Base-by-base conservation (phyloP, 2,329 filamentous ascomycete genomes). In the Alternaria sp. region DNA sequence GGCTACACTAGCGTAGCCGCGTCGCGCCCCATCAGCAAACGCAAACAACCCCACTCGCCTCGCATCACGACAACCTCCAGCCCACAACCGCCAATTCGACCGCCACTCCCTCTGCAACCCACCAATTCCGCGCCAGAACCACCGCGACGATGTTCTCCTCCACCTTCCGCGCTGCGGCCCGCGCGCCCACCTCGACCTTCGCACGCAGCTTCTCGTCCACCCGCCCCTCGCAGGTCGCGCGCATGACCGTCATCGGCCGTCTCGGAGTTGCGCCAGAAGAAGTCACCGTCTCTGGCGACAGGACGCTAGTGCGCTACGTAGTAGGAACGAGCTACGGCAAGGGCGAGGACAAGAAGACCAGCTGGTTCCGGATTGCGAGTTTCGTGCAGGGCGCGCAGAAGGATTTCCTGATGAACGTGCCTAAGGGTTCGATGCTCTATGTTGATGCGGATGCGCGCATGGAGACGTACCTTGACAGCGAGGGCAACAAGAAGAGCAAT, bases 241-340 rank as follows among this genome's bases (percentile, higher is more conserved):
- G 90, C 81, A 91, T 99, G 84, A 91, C 89, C 75, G 85, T 99
- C 80, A 87, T 97, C 72, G 96, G 96, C 77, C 91, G 94, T 80
- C 89, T 99, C 55, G 93, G 88, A 65, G 87, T 89, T 73, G 87
- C 88, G 57, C 95, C 96, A 62, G 94, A 97, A 85, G 75, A 94
- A 70, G 85, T 87, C 41, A 92, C 92, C 51, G 87, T 87, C 74
- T 90, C 84, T 56, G 93, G 93, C 62, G 94, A 94, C 65, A 86
- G 86, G 67, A 92, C 96, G 68, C 75, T 97, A 62, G 78, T 98
- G 75, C 88, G 87, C 73, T 98, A 97, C 79, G 83, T 89, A 5
- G 84, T 99, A 66, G 94, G 88, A 55, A 92, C 89, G 74, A 89
- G 84, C 79, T 80, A 79, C 63, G 93, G 93, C 14, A 82, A 85